Evolutionary conservation across 2,329 filamentous ascomycete genomes (phyloP), one percentile per base, ranked within the genome.

Genomic region (Fusarium keratoplasticum): DNA sequence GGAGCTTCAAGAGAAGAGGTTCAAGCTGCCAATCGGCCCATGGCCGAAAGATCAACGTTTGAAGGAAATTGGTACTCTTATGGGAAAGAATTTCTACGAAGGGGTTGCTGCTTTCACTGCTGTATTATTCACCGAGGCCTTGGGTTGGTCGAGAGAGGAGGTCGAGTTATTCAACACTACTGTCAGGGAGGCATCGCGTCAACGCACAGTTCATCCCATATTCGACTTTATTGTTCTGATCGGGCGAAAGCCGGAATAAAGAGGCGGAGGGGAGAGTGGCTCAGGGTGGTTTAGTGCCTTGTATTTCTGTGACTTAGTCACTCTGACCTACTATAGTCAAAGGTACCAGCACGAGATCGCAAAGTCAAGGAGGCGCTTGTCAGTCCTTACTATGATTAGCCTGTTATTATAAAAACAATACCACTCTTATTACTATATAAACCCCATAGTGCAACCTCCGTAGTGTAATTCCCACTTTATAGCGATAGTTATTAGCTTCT

Each of bases 131-230:
- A 76, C 80, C 16, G 82, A 85, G 14, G 81, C 85, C 0, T 62
- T 84, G 59, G 83, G 82, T 3, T 81, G 83, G 75, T 82, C 80
- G 1, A 74, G 79, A 25, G 84, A 84, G n/a, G 81, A 86, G 66
- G 86, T 88, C 3, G 84, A 87, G 81, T 81, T 84, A 29, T 72
- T 81, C 14, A 80, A 80, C 7, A 61, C 65, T 2, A 58, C 67
- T 1, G 79, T 80, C 2, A 69, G 78, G n/a, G 22, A 72, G 10
- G 75, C 72, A 6, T 70, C 76, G 9, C 75, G 71, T 27, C 78
- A 81, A 57, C 73, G 60, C 18, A 76, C 69, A 11, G 73, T 79
- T 4, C 82, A 84, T 67, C 67, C 80, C 4, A 70, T 81, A 33
- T 80, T 80, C 35, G 78, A 82, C 42, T 76, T 80, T 40, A 14